These are phyloP conservation scores for Syzygium aqueum DNA, from an alignment of 345 rosid species.

Conservation along the genomic window DNA sequence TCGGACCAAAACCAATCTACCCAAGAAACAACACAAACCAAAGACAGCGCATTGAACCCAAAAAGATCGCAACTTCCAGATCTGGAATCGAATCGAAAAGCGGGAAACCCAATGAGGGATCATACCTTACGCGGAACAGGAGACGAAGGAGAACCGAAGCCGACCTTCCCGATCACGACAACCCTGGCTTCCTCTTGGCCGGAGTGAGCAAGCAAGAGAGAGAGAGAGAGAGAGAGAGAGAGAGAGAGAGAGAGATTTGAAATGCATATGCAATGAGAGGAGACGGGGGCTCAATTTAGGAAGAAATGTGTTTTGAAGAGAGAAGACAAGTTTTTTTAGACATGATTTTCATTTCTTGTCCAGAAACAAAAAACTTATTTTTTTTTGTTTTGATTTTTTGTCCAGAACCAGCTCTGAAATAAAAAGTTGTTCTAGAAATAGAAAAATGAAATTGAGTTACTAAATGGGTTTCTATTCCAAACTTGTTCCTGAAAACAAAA, in stretches of 20 bases:
- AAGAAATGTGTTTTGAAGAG: no score
- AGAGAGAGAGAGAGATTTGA: background rate
- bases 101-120: background rate
- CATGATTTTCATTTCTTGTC: no score
- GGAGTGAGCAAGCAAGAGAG: background rate
- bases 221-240: background rate
- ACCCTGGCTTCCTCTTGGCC: background rate
- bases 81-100: background rate
- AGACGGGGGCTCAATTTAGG: no score
- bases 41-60: background rate
- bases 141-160: background rate
- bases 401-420: no score
- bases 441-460: no score
- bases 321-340: no score
- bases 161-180: background rate
- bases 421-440: no score
- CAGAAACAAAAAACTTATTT: no score
- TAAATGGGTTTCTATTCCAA: no score
- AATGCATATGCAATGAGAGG: background rate
- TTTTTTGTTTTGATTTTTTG: no score
- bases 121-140: background rate
- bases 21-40: background rate
- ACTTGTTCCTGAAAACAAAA: no score
- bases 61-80: background rate
- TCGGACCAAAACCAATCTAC: background rate